Evolutionary conservation across 1,284 basidiomycete genomes (phyloP).

Genomic region (Earliella scabrosa): DNA sequence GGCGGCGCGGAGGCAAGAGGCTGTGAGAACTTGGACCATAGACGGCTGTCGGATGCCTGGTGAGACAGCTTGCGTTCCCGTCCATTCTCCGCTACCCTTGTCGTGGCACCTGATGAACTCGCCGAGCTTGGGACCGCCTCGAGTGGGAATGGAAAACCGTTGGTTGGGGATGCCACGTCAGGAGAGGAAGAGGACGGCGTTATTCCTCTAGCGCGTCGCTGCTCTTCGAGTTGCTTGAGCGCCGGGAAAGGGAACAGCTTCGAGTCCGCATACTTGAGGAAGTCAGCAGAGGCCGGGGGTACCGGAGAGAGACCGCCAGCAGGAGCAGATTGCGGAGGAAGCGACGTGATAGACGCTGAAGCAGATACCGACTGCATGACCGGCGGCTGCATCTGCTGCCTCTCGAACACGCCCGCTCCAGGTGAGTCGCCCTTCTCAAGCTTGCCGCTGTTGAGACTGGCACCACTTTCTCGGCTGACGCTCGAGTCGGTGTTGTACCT

Average conservation of each 20-base stretch:
- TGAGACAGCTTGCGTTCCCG: constrained; percentile 69
- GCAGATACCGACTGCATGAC: constrained; percentile 65
- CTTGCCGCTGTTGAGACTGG: constrained; percentile 64
- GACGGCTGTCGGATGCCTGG: constrained; percentile 67
- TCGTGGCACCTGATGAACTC: constrained; percentile 55
- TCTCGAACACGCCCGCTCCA: constrained; percentile 36
- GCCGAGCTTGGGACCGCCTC: constrained; percentile 45
- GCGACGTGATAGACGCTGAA: constrained; percentile 65
- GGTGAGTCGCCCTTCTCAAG: constrained; percentile 54
- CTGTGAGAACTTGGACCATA: constrained; percentile 57
- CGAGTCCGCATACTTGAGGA: constrained; percentile 68
- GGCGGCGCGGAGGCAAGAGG: constrained; percentile 49
- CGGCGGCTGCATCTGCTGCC: constrained; percentile 45
- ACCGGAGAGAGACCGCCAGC: constrained; percentile 66
- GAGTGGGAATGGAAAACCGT: constrained; percentile 43
- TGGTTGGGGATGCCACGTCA: constrained; percentile 55
- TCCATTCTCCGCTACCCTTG: constrained; percentile 50
- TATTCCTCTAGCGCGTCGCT: constrained; percentile 59
- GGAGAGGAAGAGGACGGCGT: constrained; percentile 63
- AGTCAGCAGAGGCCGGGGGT: constrained; percentile 64
- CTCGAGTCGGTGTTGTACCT: constrained; percentile 72
- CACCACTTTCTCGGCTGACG: constrained; percentile 75
- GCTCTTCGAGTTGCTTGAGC: constrained; percentile 76
- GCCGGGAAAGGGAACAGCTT: constrained; percentile 92
- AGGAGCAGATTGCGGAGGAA: constrained; percentile 56